Evolutionary conservation across 129 eudicot genomes (phyloP), one percentile per base, ranked within the genome.

Genomic region (Pulicaria dysenterica): DNA sequence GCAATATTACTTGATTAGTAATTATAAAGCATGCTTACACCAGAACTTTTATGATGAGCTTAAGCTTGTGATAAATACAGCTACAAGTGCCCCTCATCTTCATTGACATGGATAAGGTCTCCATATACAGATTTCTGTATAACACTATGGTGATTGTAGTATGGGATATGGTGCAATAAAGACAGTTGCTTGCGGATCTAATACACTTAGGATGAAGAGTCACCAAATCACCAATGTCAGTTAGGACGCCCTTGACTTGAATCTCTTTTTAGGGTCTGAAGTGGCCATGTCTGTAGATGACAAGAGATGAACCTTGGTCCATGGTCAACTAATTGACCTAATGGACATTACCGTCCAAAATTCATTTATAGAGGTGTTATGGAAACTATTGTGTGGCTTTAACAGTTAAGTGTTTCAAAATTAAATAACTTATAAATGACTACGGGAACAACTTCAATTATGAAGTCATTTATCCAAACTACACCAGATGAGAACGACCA

Each of bases 291-390:
- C 5, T 4, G 16, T 71, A 19, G 34, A 57, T 13, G 64, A 73
- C 24, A 15, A 14, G 24, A 73, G 12, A 72, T 19, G 61, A 63
- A 74, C 72, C 34, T n/a, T 51, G 45, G 64, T 40, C 71, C 63
- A 7, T 16, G 3, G 16, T 63, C 55, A 54, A 49, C 56, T 64
- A 62, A 14, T 63, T 38, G 39, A 61, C 47, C 47, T 59, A 15
- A 11, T 17, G 24, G 17, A 47, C 19, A 60, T 60, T 41, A 73
- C 36, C 77, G 15, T 59, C 59, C 59, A 60, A 24, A 12, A 46
- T 14, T 59, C 77, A 73, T 37, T 38, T 61, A 47, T 48, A 40
- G 9, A 16, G 11, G 41, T 73, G 34, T 62, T 73, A 49, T 4
- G 14, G 51, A 14, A n/a, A 38, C 5, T 49, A 51, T 8, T 39